Evolutionary conservation across 148 eudicot genomes (phyloP).

Genomic region (Vaccinium macrocarpon): DNA sequence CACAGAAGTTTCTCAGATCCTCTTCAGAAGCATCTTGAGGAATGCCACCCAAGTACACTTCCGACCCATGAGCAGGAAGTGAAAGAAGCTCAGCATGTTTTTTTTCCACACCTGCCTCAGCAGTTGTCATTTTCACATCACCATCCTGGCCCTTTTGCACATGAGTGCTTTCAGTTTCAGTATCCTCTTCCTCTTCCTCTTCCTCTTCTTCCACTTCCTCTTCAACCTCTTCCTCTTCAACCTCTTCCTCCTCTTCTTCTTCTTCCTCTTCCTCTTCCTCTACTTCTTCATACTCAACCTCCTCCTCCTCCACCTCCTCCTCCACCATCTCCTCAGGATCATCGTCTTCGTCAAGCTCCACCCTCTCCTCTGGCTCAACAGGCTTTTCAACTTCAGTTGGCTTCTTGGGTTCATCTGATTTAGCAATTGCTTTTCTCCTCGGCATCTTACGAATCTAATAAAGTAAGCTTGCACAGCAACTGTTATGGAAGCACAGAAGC

Average conservation of each 20-base stretch:
- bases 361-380: constrained; percentile 53
- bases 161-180: constrained; percentile 12
- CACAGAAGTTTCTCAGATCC: constrained; percentile 73
- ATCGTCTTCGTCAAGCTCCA: constrained; percentile 60
- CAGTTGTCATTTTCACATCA: constrained; percentile 42
- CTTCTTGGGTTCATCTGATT: constrained; percentile 41
- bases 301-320: constrained; percentile 74
- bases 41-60: constrained; percentile 87
- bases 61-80: constrained; percentile 96
- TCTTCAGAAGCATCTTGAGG: constrained; percentile 75
- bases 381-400: constrained; percentile 42
- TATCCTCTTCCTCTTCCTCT: constrained; percentile 11
- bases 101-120: constrained; percentile 33
- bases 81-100: constrained; percentile 80
- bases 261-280: constrained; percentile 48
- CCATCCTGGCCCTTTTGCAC: constrained; percentile 26
- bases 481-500: constrained; percentile 74
- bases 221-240: constrained; percentile 29
- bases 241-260: constrained; percentile 57
- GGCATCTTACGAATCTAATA: constrained; percentile 65
- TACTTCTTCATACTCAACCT: constrained; percentile 53
- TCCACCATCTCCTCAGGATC: constrained; percentile 70
- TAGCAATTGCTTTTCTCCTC: constrained; percentile 59
- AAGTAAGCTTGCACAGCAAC: constrained; percentile 51
- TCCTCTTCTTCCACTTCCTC: constrained; percentile 37